phyloP scores from a whole-genome alignment of 2,329 filamentous ascomycete species.

The Massarina eburnea region DNA sequence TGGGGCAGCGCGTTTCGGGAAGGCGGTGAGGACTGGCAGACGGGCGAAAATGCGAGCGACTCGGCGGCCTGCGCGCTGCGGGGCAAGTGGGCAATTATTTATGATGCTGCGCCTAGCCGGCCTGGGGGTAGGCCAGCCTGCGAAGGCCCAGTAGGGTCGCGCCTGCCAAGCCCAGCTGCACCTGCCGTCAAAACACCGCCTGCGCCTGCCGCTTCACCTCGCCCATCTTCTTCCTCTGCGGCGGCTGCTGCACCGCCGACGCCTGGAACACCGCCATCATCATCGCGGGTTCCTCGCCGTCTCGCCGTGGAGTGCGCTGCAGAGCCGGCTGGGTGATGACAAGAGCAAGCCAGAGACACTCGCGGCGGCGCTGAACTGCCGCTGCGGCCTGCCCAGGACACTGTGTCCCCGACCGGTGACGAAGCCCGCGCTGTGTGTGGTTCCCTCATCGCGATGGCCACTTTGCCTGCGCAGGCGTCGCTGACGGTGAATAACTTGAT shows the following conservation, averaged over 20 bases:
- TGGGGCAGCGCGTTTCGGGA: constrained; percentile 1
- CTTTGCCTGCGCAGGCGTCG: constrained; percentile 27
- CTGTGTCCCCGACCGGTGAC: constrained; percentile 16
- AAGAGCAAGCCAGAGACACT: constrained; percentile 36
- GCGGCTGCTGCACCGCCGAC: not conserved
- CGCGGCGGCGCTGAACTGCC: constrained; percentile 11
- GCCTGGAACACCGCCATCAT: not conserved
- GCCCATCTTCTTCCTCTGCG: not conserved
- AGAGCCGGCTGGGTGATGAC: constrained; percentile 38
- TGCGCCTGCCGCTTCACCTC: constrained; percentile 1
- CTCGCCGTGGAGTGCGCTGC: not conserved
- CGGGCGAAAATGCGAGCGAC: constrained; percentile 7
- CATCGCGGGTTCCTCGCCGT: not conserved
- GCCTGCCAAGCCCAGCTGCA: constrained; percentile 11
- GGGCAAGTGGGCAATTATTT: constrained; percentile 15
- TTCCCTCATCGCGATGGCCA: constrained; percentile 17
- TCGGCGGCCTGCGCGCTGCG: constrained; percentile 8
- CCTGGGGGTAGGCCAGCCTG: not conserved
- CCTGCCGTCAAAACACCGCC: not conserved
- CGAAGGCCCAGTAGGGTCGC: not conserved
- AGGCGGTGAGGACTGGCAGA: constrained; percentile 14
- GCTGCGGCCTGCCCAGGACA: constrained; percentile 10
- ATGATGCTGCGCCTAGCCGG: no score
- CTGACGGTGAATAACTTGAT: constrained; percentile 62
- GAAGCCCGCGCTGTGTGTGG: constrained; percentile 30